Evolutionary conservation across 495 filamentous ascomycete species (phyloP), one percentile per base, ranked within the genome.

Genomic region (Hypoxylon subgilvum): DNA sequence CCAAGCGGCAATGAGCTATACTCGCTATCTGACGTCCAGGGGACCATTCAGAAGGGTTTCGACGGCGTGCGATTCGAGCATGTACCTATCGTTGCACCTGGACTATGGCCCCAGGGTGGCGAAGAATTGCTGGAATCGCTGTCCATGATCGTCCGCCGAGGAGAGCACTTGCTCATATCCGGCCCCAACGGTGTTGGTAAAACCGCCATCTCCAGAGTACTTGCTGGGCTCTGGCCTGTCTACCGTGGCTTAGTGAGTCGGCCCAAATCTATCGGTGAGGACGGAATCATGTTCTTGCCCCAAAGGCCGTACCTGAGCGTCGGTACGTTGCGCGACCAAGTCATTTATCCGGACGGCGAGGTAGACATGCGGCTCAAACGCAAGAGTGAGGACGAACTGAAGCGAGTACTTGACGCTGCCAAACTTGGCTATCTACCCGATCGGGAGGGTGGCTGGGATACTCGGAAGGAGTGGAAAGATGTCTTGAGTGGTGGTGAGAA

Each of bases 401-500:
- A 86, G 63, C 76, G 77, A 23, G 84, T 94, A 3, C 81, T 99
- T 4, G 89, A 96, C 42, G 86, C 87, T 19, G 94, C 91, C 0
- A 81, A 84, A 40, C 79, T 99, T 0, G 92, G 91, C 6, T 97
- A 97, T 72, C 79, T 99, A 3, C 90, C 90, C 4, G 82, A 89
- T 25, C 85, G 95, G 14, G 95, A 99, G 75, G 95, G 92, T 18
- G 95, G 95, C 9, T 99, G 92, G 93, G 91, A 99, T 67, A 89
- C 90, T 16, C 79, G 89, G 19, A 97, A 99, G 74, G 94, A 96
- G 62, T 99, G 95, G 95, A 97, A 97, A 75, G 94, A 97, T 66
- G 90, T 99, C 7, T 73, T 99, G 13, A 91, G 87, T 54, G 95
- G 95, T 8, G 95, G 95, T n/a, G 95, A 99, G 78, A 99, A 99